Percentiles rank a stretch among this genome's conserved stretches.
These are phyloP conservation scores for Sporothrix dimorphospora DNA, from an alignment of 2,329 filamentous ascomycete genomes.

Conservation along the genomic window DNA sequence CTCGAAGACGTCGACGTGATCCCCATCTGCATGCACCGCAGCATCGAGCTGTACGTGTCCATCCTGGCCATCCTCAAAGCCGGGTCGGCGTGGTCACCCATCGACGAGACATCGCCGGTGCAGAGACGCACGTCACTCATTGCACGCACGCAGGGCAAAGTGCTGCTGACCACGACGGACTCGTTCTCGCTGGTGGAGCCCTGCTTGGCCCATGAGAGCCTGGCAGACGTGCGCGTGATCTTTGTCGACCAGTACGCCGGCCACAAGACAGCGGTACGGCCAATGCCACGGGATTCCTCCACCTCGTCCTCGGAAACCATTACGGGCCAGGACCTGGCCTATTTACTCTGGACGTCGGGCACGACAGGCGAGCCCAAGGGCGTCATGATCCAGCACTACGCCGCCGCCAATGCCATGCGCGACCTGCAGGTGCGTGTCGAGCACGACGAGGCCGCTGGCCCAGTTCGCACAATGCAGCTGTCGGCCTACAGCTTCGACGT, in stretches of 20 bases:
- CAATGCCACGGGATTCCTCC: not conserved
- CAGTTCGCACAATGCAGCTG: conserved; percentile 44
- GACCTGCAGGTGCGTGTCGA: conserved; percentile 42
- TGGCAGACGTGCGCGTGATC: conserved; percentile 32
- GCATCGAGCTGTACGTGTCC: conserved; percentile 49
- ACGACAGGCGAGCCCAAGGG: conserved; percentile 63
- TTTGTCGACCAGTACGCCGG: conserved; percentile 39
- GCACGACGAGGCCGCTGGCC: conserved; percentile 36
- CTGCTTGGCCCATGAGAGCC: not conserved
- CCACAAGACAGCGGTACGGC: conserved; percentile 1
- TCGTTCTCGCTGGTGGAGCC: conserved; percentile 25
- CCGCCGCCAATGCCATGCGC: conserved; percentile 43
- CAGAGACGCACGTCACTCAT: conserved; percentile 46
- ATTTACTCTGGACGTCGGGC: conserved; percentile 60
- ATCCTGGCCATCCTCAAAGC: conserved; percentile 60
- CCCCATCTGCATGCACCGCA: conserved; percentile 46
- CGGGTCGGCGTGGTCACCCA: conserved; percentile 63
- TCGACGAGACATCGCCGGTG: conserved; percentile 50
- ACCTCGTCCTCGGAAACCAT: not conserved
- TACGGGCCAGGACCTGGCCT: conserved; percentile 46
- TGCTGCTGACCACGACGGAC: conserved; percentile 38
- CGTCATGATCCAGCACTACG: conserved; percentile 58
- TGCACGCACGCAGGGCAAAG: conserved; percentile 40
- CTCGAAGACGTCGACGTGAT: conserved; percentile 39
- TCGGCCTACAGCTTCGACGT: conserved; percentile 47